Conservation (phyloP, 768 basidiomycete species). For the Tylopilus subfusipes region DNA sequence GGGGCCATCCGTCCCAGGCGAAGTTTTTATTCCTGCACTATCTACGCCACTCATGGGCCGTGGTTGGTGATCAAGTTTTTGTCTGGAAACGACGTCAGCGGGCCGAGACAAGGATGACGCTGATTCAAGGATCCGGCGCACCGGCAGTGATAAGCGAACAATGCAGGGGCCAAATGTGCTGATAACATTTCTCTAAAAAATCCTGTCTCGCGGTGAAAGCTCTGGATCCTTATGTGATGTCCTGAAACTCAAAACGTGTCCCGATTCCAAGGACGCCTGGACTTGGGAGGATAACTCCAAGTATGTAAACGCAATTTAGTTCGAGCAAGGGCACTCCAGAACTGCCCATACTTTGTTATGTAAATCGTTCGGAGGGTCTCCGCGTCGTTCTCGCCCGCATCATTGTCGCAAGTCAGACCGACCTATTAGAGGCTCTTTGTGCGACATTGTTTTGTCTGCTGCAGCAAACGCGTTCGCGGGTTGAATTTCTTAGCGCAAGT, state of each 20-base stretch:
- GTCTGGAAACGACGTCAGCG: not conserved
- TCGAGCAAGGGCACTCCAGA: not conserved
- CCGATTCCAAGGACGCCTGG: not conserved
- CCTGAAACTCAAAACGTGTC: not conserved
- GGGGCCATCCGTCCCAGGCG: not conserved
- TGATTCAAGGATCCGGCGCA: not conserved
- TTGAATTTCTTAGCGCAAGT: too few relatives aligned
- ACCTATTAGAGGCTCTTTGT: not conserved
- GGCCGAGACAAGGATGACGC: not conserved
- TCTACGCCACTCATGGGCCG: not conserved
- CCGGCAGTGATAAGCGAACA: not conserved
- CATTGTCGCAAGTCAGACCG: not conserved
- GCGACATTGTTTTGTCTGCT: not conserved
- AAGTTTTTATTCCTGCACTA: not conserved
- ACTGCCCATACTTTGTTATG: not conserved
- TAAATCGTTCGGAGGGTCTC: not conserved
- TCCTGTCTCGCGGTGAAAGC: not conserved
- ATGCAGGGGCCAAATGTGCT: not conserved
- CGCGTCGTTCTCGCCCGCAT: too few relatives aligned
- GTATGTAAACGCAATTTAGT: not conserved
- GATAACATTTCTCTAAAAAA: not conserved
- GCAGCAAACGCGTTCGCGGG: not conserved
- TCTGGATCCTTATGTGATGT: not conserved
- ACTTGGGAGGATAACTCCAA: not conserved
- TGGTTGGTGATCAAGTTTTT: not conserved